Percentiles rank a stretch among this genome's conserved stretches.
Evolutionary conservation across 2,329 filamentous ascomycete genomes (phyloP).

Genomic region (Fusarium austroafricanum): DNA sequence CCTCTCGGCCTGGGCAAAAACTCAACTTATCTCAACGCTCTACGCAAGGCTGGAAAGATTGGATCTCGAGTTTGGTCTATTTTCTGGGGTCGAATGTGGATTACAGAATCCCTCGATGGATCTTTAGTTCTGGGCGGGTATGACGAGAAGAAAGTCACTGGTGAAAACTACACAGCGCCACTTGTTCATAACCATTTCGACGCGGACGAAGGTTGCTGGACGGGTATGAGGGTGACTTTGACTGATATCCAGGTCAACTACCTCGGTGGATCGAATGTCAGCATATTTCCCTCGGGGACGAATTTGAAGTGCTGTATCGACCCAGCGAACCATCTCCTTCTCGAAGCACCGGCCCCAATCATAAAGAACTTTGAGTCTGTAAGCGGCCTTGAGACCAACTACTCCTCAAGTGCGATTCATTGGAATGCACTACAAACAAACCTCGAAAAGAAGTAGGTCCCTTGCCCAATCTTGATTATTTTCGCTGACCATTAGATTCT

Average conservation of each 20-base stretch:
- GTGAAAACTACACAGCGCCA: constrained; percentile 45
- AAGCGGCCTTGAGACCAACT: background rate
- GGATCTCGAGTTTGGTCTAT: constrained; percentile 50
- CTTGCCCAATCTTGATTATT: fast-evolving
- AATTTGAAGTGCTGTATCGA: constrained; percentile 47
- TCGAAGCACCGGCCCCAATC: constrained; percentile 43
- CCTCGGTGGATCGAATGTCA: constrained; percentile 41
- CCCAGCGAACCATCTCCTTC: constrained; percentile 47
- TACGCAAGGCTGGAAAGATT: constrained; percentile 40
- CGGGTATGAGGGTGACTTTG: constrained; percentile 40
- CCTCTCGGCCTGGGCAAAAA: constrained; percentile 47
- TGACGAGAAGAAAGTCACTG: constrained; percentile 48
- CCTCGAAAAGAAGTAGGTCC: constrained; percentile 24
- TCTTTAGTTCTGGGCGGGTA: constrained; percentile 50
- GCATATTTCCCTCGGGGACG: constrained; percentile 44
- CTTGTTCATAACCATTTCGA: constrained; percentile 32
- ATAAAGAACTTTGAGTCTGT: constrained; percentile 37
- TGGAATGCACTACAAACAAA: constrained; percentile 33
- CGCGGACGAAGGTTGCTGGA: constrained; percentile 33
- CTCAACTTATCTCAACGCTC: constrained; percentile 47
- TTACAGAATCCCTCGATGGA: constrained; percentile 45
- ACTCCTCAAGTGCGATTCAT: constrained; percentile 29
- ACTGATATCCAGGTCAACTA: constrained; percentile 46
- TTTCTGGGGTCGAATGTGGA: constrained; percentile 52
- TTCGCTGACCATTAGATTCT: constrained; percentile 32